Evolutionary conservation across 2,329 filamentous ascomycete genomes (phyloP), one percentile per base, ranked within the genome.

Genomic region (Colletotrichum eremochloae): DNA sequence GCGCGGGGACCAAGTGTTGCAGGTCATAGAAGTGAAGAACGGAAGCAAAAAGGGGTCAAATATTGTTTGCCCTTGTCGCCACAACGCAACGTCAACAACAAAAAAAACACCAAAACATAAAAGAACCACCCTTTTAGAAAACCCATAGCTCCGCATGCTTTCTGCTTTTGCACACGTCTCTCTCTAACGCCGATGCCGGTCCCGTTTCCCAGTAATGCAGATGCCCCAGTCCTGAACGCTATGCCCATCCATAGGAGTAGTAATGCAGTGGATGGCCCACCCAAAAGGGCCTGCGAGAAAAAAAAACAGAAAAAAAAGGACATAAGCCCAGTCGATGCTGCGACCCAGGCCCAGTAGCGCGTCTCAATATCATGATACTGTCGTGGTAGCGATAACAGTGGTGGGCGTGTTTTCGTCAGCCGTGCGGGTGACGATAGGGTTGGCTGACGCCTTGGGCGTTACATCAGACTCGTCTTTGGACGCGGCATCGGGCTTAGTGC

Each of bases 391-490:
- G 14, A 29, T 53, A 48, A 44, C 48, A 63, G 66, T 63, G 52
- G 66, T 64, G 29, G 60, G 60, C 29, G 61, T 68, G 44, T 73
- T 74, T 31, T 67, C 71, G 29, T 68, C 58, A 14, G 46, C 48
- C 38, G 62, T 70, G 46, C 61, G 38, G 31, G 50, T 38, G 20
- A 63, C 42, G 11, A 64, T 58, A 1, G 73, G 65, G 50, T 74
- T 74, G 58, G 63, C 64, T 24, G 71, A 67, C n/a, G 71, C 67
- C 31, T 70, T 67, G 40, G 73, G 71, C 29, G 71, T 74, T 20
- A 74, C 44, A 24, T 74, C 69, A 55, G 69, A 70, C 46, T 38
- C 42, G 31, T 69, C 66, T 33, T 64, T 72, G 1, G 29, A 20
- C 18, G 24, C 48, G 24, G 40, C 53, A 6, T 56, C 31, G 44